Percentiles rank a stretch among this genome's conserved stretches.
phyloP scores from a whole-genome alignment of 176 grass and related monocot genomes.

The Rhynchospora pubera region DNA sequence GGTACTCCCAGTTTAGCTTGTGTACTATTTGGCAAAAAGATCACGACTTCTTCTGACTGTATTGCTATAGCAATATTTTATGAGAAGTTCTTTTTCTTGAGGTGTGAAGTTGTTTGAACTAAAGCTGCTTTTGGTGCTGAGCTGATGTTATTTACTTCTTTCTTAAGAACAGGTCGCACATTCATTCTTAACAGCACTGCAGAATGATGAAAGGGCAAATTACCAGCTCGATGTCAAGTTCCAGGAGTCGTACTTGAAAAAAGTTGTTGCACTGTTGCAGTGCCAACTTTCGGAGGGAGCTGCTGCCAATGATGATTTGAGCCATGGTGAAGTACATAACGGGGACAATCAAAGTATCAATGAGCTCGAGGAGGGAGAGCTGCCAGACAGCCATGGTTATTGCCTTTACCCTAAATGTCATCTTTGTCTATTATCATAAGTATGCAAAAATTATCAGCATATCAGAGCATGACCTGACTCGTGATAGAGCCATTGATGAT shows the following conservation, averaged over 20 bases:
- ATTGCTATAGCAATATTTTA: slow-evolving; percentile 3
- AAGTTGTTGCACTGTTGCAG: slow-evolving; percentile 72
- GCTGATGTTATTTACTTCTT: slow-evolving; percentile 13
- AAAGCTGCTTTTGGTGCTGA: slow-evolving; percentile 22
- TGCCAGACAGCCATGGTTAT: slow-evolving; percentile 87
- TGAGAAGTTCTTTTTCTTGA: not conserved
- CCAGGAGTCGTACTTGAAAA: slow-evolving; percentile 89
- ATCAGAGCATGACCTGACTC: not conserved
- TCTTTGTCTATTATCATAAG: not conserved
- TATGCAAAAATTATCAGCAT: not conserved
- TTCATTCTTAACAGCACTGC: slow-evolving; percentile 89
- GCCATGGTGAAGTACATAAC: slow-evolving; percentile 39
- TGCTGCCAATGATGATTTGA: slow-evolving; percentile 31
- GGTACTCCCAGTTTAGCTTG: not conserved
- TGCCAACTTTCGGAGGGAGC: slow-evolving; percentile 92
- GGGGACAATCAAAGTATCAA: slow-evolving; percentile 34
- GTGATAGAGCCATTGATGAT: not conserved
- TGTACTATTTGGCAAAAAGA: not conserved
- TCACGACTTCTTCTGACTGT: not conserved
- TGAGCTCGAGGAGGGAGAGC: slow-evolving; percentile 95
- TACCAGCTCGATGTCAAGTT: slow-evolving; percentile 99
- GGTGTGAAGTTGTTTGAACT: slow-evolving; percentile 14
- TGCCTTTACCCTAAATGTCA: slow-evolving; percentile 6
- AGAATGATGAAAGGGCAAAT: slow-evolving; percentile 94
- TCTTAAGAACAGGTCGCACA: slow-evolving; percentile 63